Percentiles rank a stretch among this genome's conserved stretches.
Evolutionary conservation across 495 filamentous ascomycete genomes (phyloP).

Genomic region (Aspergillus nidulans): DNA sequence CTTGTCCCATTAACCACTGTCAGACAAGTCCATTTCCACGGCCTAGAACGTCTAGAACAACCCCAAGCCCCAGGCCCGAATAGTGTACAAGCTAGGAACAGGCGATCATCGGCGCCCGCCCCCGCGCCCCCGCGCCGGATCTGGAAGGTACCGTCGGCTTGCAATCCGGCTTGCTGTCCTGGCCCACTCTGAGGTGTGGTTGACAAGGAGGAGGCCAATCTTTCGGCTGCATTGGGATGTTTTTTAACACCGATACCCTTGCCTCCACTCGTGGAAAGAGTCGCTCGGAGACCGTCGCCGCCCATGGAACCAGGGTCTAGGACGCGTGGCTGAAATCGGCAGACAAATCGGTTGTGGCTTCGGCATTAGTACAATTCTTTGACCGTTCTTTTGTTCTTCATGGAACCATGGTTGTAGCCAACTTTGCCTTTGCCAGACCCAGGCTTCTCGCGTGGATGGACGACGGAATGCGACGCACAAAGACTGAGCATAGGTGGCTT

Average conservation of each 20-base stretch:
- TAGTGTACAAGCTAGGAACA: slow-evolving; percentile 6
- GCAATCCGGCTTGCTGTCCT: not conserved
- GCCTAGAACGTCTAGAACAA: slow-evolving; percentile 5
- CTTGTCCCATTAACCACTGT: not conserved
- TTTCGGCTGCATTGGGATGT: not conserved
- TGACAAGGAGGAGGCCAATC: not conserved
- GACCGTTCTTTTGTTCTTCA: slow-evolving; percentile 1
- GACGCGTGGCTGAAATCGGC: not conserved
- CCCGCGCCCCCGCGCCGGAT: not conserved
- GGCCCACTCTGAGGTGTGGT: not conserved
- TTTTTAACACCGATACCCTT: not conserved
- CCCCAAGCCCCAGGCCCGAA: not conserved
- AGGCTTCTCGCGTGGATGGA: not conserved
- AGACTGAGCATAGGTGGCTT: not conserved
- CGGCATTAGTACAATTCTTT: not conserved
- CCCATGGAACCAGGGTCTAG: not conserved
- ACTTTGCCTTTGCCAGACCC: slow-evolving; percentile 14
- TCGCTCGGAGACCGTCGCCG: no score
- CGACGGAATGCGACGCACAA: slow-evolving; percentile 4
- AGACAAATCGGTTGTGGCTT: not conserved
- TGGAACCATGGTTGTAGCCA: slow-evolving; percentile 2
- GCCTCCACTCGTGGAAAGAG: no score
- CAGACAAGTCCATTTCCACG: not conserved
- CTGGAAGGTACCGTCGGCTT: not conserved
- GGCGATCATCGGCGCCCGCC: slow-evolving; percentile 4